Percentiles rank a stretch among this genome's conserved stretches.
phyloP scores from a whole-genome alignment of 2,329 filamentous ascomycete species.

The Fusarium sp. region DNA sequence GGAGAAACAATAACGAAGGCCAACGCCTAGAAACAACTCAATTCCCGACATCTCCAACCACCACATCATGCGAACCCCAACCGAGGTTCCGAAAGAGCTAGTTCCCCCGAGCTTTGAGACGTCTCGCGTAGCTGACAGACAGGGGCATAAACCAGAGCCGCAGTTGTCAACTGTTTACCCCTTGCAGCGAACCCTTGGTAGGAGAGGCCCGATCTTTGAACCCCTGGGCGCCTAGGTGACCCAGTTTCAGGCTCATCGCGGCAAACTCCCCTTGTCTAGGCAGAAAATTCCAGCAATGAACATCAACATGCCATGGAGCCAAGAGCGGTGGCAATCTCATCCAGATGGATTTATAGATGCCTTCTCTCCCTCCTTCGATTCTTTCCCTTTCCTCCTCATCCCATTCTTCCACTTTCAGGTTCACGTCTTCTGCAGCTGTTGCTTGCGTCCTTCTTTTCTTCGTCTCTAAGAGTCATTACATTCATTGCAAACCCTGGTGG shows the following conservation, averaged over 20 bases:
- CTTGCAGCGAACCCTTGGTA: neutral
- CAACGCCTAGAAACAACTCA: neutral
- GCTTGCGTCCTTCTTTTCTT: constrained; percentile 45
- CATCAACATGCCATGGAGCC: neutral
- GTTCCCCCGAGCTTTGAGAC: constrained; percentile 36
- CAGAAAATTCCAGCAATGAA: constrained; percentile 41
- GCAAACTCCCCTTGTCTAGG: constrained; percentile 4
- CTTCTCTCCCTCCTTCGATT: neutral
- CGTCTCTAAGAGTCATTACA: constrained; percentile 41
- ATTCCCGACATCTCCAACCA: neutral
- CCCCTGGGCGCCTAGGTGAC: constrained; percentile 21
- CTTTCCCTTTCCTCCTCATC: constrained; percentile 24
- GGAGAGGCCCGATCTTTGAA: constrained; percentile 6
- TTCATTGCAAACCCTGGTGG: constrained; percentile 46
- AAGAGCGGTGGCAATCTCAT: constrained; percentile 5
- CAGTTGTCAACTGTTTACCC: neutral
- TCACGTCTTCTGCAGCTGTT: constrained; percentile 42
- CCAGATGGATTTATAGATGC: constrained; percentile 24
- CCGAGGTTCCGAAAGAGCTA: constrained; percentile 21
- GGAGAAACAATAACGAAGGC: neutral
- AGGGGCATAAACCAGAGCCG: constrained; percentile 27
- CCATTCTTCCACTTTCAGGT: constrained; percentile 41
- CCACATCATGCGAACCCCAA: neutral
- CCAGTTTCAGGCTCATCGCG: constrained; percentile 38
- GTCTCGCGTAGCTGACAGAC: constrained; percentile 24